Evolutionary conservation across 2,329 filamentous ascomycete genomes (phyloP).

Genomic region (Colletotrichum somersetense): DNA sequence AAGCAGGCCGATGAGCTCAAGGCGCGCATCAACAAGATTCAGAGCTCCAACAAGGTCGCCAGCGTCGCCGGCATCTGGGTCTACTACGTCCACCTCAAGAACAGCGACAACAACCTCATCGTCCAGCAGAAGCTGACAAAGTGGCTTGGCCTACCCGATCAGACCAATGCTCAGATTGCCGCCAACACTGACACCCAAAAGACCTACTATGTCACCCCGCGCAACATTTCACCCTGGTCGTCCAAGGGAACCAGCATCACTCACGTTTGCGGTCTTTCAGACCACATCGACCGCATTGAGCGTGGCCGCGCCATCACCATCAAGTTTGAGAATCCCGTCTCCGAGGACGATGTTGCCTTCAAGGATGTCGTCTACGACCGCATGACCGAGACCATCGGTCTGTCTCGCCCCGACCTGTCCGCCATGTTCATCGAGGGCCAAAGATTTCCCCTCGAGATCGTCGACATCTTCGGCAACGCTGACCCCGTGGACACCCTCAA

Average conservation of each 20-base stretch:
- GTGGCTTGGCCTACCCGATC: slow-evolving; percentile 55
- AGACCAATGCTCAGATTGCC: slow-evolving; percentile 60
- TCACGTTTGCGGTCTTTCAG: slow-evolving; percentile 86
- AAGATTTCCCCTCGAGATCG: slow-evolving; percentile 75
- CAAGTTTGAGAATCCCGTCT: slow-evolving; percentile 65
- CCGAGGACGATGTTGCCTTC: slow-evolving; percentile 63
- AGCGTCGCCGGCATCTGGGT: slow-evolving; percentile 67
- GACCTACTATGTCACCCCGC: slow-evolving; percentile 77
- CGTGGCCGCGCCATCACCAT: slow-evolving; percentile 84
- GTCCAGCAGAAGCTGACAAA: slow-evolving; percentile 59
- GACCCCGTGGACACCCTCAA: slow-evolving; percentile 79
- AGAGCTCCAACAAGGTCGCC: slow-evolving; percentile 52
- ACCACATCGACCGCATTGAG: slow-evolving; percentile 82
- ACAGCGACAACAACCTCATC: slow-evolving; percentile 54
- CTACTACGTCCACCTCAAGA: slow-evolving; percentile 75
- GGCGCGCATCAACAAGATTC: slow-evolving; percentile 58
- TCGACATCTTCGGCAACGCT: slow-evolving; percentile 77
- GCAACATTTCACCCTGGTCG: slow-evolving; percentile 96
- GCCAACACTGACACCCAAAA: slow-evolving; percentile 53
- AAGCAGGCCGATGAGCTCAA: slow-evolving; percentile 60
- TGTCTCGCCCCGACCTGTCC: slow-evolving; percentile 75
- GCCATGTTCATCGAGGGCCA: slow-evolving; percentile 82
- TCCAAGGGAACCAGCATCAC: slow-evolving; percentile 96
- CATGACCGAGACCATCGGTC: slow-evolving; percentile 89
- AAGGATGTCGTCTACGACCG: slow-evolving; percentile 87